Base-by-base conservation (phyloP, 768 basidiomycete genomes). In the Leccinum uliginosum region DNA sequence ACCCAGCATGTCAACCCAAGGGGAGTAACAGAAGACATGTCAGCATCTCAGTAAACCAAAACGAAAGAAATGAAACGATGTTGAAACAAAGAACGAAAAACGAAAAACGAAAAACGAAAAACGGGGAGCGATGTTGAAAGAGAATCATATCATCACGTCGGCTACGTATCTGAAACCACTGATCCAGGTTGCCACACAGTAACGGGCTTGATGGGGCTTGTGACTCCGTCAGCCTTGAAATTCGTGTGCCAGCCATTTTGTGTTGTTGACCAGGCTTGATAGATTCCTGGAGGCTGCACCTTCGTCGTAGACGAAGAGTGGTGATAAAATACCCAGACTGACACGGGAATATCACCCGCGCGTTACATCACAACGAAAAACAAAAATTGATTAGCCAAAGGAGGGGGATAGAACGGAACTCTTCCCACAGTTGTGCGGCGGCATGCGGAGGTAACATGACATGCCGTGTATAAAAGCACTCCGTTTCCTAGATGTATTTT, bases 321-420 rank as follows among this genome's bases (percentile, higher is more conserved):
- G 23, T 11, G 34, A 11, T 15, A 26, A 45, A 27, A 9, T 11
- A 27, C 7, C 43, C 19, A 35, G 32, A 44, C 32, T 11, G 19
- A 6, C 27, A 27, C 34, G 11, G 19, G 19, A 27, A 23, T 12
- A 26, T 40, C 17, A 43, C 55, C 19, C 17, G 21, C n/a, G 38
- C 5, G 40, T 35, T 17, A 43, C 19, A 48, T 34, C 49, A 40
- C 11, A 24, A 35, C 14, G 48, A 51, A 50, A 51, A n/a, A n/a
- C n/a, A n/a, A n/a, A 10, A 40, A 35, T 2, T 9, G 10, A 30
- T 19, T 8, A 44, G 21, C 10, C 35, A 38, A n/a, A 38, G 15
- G 38, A 43, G 38, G 51, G 49, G 12, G 26, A 59, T 62, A 54
- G 52, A 57, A 23, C 51, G 56, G 54, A 44, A 17, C 17, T 43